These are phyloP conservation scores for Rhodomyrtus psidioides DNA, from an alignment of 441 rosid genomes.

Conservation along the genomic window DNA sequence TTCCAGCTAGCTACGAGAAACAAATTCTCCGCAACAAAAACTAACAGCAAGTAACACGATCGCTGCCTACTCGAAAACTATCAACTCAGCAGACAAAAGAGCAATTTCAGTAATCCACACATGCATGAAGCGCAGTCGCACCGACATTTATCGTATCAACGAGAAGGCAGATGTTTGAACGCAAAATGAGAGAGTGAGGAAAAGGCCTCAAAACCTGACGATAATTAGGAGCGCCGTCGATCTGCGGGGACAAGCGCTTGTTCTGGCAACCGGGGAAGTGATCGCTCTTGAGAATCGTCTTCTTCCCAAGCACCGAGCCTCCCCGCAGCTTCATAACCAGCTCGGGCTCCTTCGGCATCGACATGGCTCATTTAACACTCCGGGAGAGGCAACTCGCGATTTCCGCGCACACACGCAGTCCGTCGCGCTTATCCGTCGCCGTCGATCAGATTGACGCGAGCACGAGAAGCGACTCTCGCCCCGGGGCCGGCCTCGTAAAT, in stretches of 20 bases:
- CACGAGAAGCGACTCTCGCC: background rate
- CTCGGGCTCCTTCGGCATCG: slow-evolving; percentile 84
- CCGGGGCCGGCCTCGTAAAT: background rate
- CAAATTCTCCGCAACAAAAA: background rate
- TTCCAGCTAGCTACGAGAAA: background rate
- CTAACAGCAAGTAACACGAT: background rate
- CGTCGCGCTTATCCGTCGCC: background rate
- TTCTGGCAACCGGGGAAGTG: slow-evolving; percentile 98
- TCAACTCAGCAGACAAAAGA: background rate
- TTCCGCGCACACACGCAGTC: background rate
- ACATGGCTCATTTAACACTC: slow-evolving; percentile 31
- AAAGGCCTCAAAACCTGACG: slow-evolving; percentile 60
- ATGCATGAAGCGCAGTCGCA: background rate
- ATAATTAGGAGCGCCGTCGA: slow-evolving; percentile 99
- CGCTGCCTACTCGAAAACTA: background rate
- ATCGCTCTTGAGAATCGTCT: slow-evolving; percentile 95
- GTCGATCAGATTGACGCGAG: background rate
- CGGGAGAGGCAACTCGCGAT: background rate
- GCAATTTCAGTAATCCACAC: background rate
- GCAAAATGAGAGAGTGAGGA: background rate
- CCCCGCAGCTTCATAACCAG: slow-evolving; percentile 91
- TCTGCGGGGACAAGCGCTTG: slow-evolving; percentile 81
- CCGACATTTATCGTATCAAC: background rate
- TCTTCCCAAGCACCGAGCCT: slow-evolving; percentile 95
- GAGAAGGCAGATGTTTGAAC: background rate